phyloP scores from a whole-genome alignment of 2,329 filamentous ascomycete genomes.

The Diaporthe destruens region DNA sequence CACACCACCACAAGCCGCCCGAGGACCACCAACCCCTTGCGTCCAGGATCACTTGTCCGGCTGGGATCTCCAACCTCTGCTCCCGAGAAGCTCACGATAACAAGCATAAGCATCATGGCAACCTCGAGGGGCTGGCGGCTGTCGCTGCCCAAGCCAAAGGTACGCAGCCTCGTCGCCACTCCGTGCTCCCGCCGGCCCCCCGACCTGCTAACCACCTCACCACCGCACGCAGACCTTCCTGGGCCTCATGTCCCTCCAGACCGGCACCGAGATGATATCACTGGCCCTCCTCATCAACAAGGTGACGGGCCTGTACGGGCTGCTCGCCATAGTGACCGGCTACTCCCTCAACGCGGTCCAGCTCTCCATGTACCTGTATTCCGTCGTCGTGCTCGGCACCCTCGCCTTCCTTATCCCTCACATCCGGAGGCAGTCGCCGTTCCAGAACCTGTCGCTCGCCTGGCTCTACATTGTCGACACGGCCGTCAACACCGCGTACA shows the following conservation, averaged over 20 bases:
- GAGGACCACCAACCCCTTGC: constrained; percentile 8
- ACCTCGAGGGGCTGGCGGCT: constrained; percentile 29
- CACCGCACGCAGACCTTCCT: constrained; percentile 76
- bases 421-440: constrained; percentile 81
- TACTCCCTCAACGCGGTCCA: constrained; percentile 86
- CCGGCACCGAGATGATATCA: constrained; percentile 86
- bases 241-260: constrained; percentile 86
- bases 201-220: constrained; percentile 11
- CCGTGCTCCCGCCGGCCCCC: background rate
- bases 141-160: constrained; percentile 41
- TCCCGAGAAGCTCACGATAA: background rate
- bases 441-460: constrained; percentile 84
- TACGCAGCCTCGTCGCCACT: constrained; percentile 18
- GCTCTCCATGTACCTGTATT: constrained; percentile 93
- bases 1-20: constrained; percentile 8
- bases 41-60: background rate
- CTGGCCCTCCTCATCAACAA: constrained; percentile 91
- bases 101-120: constrained; percentile 32
- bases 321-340: constrained; percentile 90
- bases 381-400: constrained; percentile 76
- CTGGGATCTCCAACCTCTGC: background rate
- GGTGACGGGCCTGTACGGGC: constrained; percentile 88
- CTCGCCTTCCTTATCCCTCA: constrained; percentile 81
- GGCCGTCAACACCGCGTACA: constrained; percentile 84
- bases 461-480: constrained; percentile 90